Percentiles rank a stretch among this genome's conserved stretches.
These are phyloP conservation scores for Fusarium papillatum DNA, from an alignment of 2,329 filamentous ascomycete species.

Conservation along the genomic window DNA sequence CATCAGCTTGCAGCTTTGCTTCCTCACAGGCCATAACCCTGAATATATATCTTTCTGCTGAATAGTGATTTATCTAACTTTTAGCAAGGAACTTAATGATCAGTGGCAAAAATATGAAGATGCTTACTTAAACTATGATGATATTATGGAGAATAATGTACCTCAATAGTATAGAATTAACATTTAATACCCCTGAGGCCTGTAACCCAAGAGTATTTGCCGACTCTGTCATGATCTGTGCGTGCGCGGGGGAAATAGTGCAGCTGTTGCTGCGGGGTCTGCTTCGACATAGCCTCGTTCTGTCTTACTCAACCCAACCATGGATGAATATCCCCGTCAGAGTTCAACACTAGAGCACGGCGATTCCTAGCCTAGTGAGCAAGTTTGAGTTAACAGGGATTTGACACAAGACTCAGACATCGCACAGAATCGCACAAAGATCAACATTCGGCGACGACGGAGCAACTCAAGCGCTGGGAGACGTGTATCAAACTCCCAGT, in stretches of 20 bases:
- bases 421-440: background rate
- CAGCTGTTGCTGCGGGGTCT: background rate
- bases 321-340: slow-evolving; percentile 10
- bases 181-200: too few relatives aligned
- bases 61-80: too few relatives aligned
- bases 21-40: too few relatives aligned
- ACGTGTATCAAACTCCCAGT: slow-evolving; percentile 6
- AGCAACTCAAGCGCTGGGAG: background rate
- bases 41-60: too few relatives aligned
- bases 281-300: background rate
- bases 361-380: background rate
- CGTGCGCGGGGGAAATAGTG: background rate
- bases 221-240: slow-evolving; percentile 5
- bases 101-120: too few relatives aligned
- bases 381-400: background rate
- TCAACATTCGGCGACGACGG: slow-evolving; percentile 1
- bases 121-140: too few relatives aligned
- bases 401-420: background rate
- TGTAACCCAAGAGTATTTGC: background rate
- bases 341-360: slow-evolving; percentile 6
- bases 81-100: too few relatives aligned
- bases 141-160: too few relatives aligned
- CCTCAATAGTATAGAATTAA: too few relatives aligned
- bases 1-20: too few relatives aligned
- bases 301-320: background rate